These are phyloP conservation scores for Solioccasus polychromus DNA, from an alignment of 768 basidiomycete species.

Conservation along the genomic window DNA sequence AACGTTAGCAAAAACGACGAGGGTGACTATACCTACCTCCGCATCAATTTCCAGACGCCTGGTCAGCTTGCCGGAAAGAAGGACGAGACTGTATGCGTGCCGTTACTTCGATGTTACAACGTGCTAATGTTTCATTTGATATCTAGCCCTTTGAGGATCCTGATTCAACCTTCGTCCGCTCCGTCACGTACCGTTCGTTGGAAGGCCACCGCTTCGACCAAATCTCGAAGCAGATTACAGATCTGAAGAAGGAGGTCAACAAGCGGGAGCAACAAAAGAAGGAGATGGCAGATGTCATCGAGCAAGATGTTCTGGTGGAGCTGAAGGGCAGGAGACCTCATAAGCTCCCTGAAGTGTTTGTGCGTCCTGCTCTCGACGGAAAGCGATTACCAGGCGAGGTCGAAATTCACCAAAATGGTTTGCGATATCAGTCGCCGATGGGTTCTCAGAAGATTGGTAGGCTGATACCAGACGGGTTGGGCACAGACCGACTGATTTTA, in stretches of 20 bases:
- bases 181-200: constrained; percentile 87
- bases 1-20: constrained; percentile 98
- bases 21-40: constrained; percentile 88
- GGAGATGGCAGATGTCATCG: constrained; percentile 96
- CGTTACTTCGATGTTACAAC: background rate
- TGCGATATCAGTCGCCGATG: constrained; percentile 84
- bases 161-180: constrained; percentile 93
- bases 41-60: constrained; percentile 98
- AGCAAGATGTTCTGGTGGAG: constrained; percentile 88
- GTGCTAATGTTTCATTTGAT: background rate
- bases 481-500: constrained; percentile 2
- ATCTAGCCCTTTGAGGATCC: constrained; percentile 91
- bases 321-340: constrained; percentile 83
- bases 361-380: constrained; percentile 91
- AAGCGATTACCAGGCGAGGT: constrained; percentile 97
- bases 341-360: constrained; percentile 88
- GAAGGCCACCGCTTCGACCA: constrained; percentile 88
- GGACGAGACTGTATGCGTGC: constrained; percentile 81
- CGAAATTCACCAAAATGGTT: constrained; percentile 96
- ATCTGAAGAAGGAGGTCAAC: constrained; percentile 93
- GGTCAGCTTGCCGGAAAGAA: constrained; percentile 98
- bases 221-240: constrained; percentile 89
- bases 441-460: constrained; percentile 89
- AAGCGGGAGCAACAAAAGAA: constrained; percentile 98
- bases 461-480: constrained; percentile 21